Evolutionary conservation across 2,329 filamentous ascomycete genomes (phyloP), one percentile per base, ranked within the genome.

Genomic region (Fulvia fulva): DNA sequence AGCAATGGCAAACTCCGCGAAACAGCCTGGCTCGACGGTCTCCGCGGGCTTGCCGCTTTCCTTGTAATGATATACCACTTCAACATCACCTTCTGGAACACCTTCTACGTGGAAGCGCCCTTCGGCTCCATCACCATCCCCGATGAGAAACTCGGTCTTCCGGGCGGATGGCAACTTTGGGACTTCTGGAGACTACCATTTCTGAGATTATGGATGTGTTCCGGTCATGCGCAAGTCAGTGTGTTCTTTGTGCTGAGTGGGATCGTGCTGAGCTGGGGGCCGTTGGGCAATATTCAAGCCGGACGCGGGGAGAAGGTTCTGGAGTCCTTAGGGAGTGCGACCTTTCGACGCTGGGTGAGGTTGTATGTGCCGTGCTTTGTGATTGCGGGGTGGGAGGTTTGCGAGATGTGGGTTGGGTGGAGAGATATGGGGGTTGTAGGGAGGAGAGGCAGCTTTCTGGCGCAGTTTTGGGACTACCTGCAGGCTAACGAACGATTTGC

Each of bases 171-270:
- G 54, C 47, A 45, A 25, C 19, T 54, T 5, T 50, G 47, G 46
- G n/a, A 45, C n/a, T 50, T 61, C 53, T 62, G 61, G 63, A 28
- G 63, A 16, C 51, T 66, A 5, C 64, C 64, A 14, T 55, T 66
- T 16, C 16, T 66, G 5, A 53, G 64, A 5, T 23, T 66, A 2
- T 53, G 50, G 58, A 53, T 61, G 50, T 51, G 37, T 14, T 53
- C 47, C 21, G 63, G 61, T 16, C 56, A 58, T 37, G 54, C 61
- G 12, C 56, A 59, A 30, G 61, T 63, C 23, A 53, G 45, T 22
- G 56, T 63, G 32, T 63, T 63, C 55, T 63, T 63, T 34, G 52
- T 63, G 16, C 51, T 63, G 12, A 62, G 59, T 1, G 61, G 61
- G 1, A 59, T 62, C 19, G 61, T 62, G 56, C 57, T 63, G 25